Conservation (phyloP, 73 alveolate genomes). For the Paraurostyla sp. region DNA sequence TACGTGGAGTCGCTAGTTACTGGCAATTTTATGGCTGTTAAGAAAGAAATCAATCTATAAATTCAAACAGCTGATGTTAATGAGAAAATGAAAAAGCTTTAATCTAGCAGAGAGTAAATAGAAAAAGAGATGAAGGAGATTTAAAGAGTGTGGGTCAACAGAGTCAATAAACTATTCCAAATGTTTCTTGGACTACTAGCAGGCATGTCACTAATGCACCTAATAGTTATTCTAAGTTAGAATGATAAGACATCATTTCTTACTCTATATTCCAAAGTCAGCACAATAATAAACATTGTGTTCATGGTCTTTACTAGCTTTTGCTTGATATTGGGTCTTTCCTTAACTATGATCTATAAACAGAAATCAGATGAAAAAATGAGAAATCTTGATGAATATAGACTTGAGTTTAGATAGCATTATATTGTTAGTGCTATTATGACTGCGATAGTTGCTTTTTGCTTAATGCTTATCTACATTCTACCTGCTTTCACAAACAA, state of each 20-base stretch:
- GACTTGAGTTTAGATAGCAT: conserved; percentile 50
- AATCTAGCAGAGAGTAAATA: conserved; percentile 21
- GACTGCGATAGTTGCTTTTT: conserved; percentile 37
- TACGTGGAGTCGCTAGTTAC: conserved; percentile 61
- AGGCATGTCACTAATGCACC: conserved; percentile 61
- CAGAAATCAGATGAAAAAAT: conserved; percentile 57
- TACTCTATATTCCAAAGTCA: not conserved
- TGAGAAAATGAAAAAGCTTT: conserved; percentile 21
- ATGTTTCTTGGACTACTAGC: conserved; percentile 54
- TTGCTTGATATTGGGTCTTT: conserved; percentile 21
- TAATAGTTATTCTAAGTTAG: conserved; percentile 7
- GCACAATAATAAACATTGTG: conserved; percentile 25
- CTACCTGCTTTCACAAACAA: conserved; percentile 35
- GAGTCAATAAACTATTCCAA: conserved; percentile 44
- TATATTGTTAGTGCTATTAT: conserved; percentile 22
- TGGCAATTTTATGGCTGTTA: conserved; percentile 46
- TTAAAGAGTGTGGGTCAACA: conserved; percentile 48
- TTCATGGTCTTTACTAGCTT: conserved; percentile 53
- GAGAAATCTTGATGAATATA: conserved; percentile 47
- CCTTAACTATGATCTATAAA: conserved; percentile 43
- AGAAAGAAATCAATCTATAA: conserved; percentile 41
- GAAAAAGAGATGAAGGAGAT: conserved; percentile 39
- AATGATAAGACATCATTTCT: conserved; percentile 1
- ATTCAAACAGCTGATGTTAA: conserved; percentile 1
- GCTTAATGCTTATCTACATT: conserved; percentile 30